These are phyloP conservation scores for Tulasnella sp. DNA, from an alignment of 768 basidiomycete species.

Conservation along the genomic window DNA sequence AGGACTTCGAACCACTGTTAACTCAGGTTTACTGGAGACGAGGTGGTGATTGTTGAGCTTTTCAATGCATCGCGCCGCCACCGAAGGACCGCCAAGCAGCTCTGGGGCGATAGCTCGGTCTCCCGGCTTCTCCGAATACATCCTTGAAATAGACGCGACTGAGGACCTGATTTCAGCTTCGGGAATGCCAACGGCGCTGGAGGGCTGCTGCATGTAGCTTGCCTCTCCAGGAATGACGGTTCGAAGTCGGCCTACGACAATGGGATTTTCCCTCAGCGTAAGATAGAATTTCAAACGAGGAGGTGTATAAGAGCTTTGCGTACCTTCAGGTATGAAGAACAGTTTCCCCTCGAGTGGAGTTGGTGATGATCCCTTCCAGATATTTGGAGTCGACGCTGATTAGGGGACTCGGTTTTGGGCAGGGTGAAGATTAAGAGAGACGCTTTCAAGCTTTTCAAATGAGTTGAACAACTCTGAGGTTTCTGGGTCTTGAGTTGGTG, in stretches of 20 bases:
- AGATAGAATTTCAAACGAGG: background rate
- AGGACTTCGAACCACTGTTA: background rate
- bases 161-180: background rate
- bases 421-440: background rate
- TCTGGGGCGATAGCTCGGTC: too few species aligned
- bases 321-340: background rate
- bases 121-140: too few species aligned
- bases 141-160: background rate
- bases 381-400: background rate
- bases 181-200: background rate
- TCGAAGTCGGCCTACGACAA: background rate
- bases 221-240: background rate
- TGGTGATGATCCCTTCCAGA: background rate
- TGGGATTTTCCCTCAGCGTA: background rate
- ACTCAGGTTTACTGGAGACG: background rate
- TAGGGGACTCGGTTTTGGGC: background rate
- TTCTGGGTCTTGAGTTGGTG: too few species aligned
- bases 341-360: background rate
- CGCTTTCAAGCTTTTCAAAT: background rate
- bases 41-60: too few species aligned
- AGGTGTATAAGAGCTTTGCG: too few species aligned
- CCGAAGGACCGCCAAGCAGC: background rate
- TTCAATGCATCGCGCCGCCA: too few species aligned
- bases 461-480: background rate
- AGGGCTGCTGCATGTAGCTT: background rate